Percentiles rank a stretch among this genome's conserved stretches.
Conservation (phyloP, 805 yeast genomes). For the Debaryomyces hansenii region DNA sequence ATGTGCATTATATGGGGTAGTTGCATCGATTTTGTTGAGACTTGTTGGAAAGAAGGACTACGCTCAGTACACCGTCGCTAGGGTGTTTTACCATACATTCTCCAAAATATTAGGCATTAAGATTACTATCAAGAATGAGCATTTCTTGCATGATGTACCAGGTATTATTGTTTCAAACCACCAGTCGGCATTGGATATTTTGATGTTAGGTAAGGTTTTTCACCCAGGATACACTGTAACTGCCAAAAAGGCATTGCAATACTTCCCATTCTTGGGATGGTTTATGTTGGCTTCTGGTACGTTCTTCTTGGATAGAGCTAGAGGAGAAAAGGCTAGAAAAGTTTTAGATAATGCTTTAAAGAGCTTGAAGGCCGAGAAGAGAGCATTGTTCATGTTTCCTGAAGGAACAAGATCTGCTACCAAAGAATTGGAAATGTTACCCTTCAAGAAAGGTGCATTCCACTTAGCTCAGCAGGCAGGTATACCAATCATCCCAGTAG, state of each 20-base stretch:
- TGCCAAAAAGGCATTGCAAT: conserved; percentile 81
- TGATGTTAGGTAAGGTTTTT: conserved; percentile 78
- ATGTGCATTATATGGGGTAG: conserved; percentile 73
- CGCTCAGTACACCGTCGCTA: conserved; percentile 88
- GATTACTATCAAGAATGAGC: conserved; percentile 67
- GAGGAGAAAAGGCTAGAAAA: conserved; percentile 69
- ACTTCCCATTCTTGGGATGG: conserved; percentile 93
- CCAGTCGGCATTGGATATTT: conserved; percentile 85
- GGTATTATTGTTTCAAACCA: conserved; percentile 85
- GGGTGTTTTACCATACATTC: conserved; percentile 68
- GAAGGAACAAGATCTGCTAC: conserved; percentile 95
- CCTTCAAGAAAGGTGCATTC: conserved; percentile 97
- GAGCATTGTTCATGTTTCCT: conserved; percentile 88
- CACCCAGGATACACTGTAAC: conserved; percentile 90
- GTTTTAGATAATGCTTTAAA: conserved; percentile 72
- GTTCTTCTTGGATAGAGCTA: conserved; percentile 82
- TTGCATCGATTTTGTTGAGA: conserved; percentile 68
- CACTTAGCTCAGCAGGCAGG: conserved; percentile 93
- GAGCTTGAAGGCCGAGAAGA: conserved; percentile 58
- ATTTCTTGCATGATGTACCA: conserved; percentile 57
- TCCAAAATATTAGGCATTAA: conserved; percentile 66
- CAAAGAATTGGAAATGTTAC: conserved; percentile 65
- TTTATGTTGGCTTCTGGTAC: conserved; percentile 91
- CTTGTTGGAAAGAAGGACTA: conserved; percentile 73
- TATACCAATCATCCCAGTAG: conserved; percentile 86